Evolutionary conservation across 345 rosid species (phyloP), one percentile per base, ranked within the genome.

Genomic region (Aquilaria malaccensis): DNA sequence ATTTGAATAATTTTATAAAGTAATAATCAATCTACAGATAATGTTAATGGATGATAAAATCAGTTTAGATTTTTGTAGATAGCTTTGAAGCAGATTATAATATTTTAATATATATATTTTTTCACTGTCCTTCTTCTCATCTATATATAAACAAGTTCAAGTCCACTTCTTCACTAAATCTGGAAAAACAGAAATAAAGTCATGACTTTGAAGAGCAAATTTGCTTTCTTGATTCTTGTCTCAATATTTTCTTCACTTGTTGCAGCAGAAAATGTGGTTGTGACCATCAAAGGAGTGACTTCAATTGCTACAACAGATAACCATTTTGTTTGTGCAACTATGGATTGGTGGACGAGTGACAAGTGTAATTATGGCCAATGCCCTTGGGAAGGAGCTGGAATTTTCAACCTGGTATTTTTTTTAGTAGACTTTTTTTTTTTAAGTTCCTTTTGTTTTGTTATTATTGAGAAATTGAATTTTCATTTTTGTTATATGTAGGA

Each of bases 291-390:
- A 31, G 79, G 73, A 62, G 79, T 45, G 31, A 78, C 81, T 32
- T 52, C 76, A 33, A 59, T 76, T 7, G 85, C 81, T 0, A 50
- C 5, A 15, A 83, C 85, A 0, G 88, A 83, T 60, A 80, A 76
- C 3, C 71, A 72, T 45, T 86, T 81, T 33, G 59, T 86, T 1
- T 86, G 89, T 62, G 85, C 76, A 2, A 86, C 93, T 22, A 48
- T 84, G 7, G 94, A 86, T 58, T 86, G 89, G 22, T 85, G 92
- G 89, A 83, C 93, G 0, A 13, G 9, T 10, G 57, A 75, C 22
- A 86, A 83, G 33, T 80, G 89, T 52, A 73, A 86, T 46, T 86
- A 86, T 37, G 54, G 68, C 10, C 85, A 76, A 59, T 83, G 87
- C 30, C 89, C 85, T 7, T 86, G 93, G 89, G 85, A 74, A 1